Base-by-base conservation (phyloP, 2,329 filamentous ascomycete genomes). In the Xylaria sp. region DNA sequence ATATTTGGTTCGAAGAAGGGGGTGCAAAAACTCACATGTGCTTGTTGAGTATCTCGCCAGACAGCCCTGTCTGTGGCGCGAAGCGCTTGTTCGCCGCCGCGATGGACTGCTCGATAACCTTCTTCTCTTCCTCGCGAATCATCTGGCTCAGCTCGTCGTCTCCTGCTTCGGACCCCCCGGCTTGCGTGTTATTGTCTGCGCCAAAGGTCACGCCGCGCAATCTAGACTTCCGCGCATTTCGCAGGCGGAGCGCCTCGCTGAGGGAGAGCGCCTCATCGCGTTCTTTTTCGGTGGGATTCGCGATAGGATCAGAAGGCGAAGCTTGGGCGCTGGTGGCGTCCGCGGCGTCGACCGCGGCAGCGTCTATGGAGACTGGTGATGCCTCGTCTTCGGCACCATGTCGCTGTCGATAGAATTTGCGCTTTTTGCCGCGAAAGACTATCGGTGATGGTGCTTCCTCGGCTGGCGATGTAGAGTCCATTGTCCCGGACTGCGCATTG, bases 41-140 rank as follows among this genome's bases (percentile, higher is more conserved):
- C 81, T 85, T 91, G 79, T 94, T 91, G 71, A 90, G 86, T 25
- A 88, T 79, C 65, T 92, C 90, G 41, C 87, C 86, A 0, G 90
- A 84, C 69, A 90, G 81, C 0, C 92, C 92, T 0, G 91, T 94
- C 79, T 93, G 91, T 67, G 89, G 88, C 63, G 90, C 89, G 77
- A 95, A 95, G 50, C 91, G 89, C 68, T 82, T 84, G 44, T 76
- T 77, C 39, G 82, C 78, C 0, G 78, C 78, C 15, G 75, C 71
- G 7, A 77, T 73, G 2, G 76, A 64, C 23, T 73, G 65, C 23
- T 79, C 76, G 5, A 77, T 73, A 18, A 73, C 76, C 63, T 73
- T 79, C 67, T 76, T 79, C 65, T 76, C 77, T 68, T 75, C 79
- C 71, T 77, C 80, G 69, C 74, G 79, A 50, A 80, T 78, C 55